A percentile compares a stretch with the other conserved stretches of the same genome.
phyloP scores from a whole-genome alignment of 306 rosid genomes.

The Neltuma alba region DNA sequence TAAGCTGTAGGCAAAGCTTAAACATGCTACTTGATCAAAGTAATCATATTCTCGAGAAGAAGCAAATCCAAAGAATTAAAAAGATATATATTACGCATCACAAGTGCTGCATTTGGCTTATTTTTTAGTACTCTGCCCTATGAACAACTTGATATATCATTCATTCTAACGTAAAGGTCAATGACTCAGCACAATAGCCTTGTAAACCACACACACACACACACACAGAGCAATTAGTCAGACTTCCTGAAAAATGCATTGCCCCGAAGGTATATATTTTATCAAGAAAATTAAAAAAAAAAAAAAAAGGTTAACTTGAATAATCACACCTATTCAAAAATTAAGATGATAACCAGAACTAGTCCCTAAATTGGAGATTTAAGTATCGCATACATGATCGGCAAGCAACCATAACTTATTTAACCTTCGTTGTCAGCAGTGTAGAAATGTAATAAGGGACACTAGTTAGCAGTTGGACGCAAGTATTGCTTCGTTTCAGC shows the following conservation, averaged over 20 bases:
- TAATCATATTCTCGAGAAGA: not conserved
- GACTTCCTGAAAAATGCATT: not conserved
- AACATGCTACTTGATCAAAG: not conserved
- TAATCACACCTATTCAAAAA: slow-evolving; percentile 4
- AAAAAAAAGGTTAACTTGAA: not conserved
- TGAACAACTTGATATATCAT: not conserved
- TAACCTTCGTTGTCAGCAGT: not conserved
- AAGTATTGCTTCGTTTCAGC: not conserved
- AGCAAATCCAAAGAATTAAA: not conserved
- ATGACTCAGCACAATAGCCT: not conserved
- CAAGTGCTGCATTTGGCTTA: not conserved
- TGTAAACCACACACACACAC: too few species aligned
- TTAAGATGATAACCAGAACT: not conserved
- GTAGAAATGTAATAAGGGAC: not conserved
- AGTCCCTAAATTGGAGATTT: not conserved
- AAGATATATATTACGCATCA: not conserved
- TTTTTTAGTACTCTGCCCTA: not conserved
- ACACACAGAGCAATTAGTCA: too few species aligned
- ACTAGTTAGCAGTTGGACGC: not conserved
- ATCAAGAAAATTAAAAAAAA: too few species aligned
- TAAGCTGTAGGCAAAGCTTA: not conserved
- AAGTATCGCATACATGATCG: not conserved
- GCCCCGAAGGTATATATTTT: not conserved
- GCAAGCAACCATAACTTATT: not conserved
- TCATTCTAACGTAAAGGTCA: not conserved